Evolutionary conservation across 768 basidiomycete genomes (phyloP), one percentile per base, ranked within the genome.

Genomic region (Thelephora ganbajun): DNA sequence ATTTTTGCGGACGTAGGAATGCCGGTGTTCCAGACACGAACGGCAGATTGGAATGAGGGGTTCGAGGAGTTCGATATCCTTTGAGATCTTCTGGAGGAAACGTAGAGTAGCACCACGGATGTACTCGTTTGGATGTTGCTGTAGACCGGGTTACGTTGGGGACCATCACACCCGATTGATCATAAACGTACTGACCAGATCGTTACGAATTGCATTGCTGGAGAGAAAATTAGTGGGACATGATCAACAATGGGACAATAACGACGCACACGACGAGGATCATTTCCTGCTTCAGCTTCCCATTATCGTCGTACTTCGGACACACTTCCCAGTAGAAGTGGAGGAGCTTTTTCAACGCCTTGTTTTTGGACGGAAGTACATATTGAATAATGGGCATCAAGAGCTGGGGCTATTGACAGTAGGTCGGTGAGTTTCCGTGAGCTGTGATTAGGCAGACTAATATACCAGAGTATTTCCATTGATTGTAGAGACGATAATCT

Each of bases 101-200:
- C 96, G 84, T 33, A 98, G 77, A 11, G 90, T 93, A n/a, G 92
- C 89, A 41, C 96, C 96, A 34, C 96, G 87, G 57, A 99, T 96
- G 63, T 97, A 99, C 70, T 99, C 96, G 58, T 99, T 98, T 7
- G 94, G 93, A 59, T 99, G 96, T 92, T 98, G 93, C 87, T 93
- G 53, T 5, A 37, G 35, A 14, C 14, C 9, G 7, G 22, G n/a
- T 49, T 19, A 19, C 11, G 22, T 19, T 18, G 5, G 43, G 11
- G 20, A 48, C 18, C 20, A n/a, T 48, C 23, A 11, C 16, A 12
- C 13, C 14, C 34, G n/a, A 20, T 16, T 37, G 35, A 35, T 18
- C 16, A 33, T 30, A 33, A 30, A 13, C n/a, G 14, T 7, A 69
- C 86, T 54, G 54, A 92, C 91, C 47, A 98, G 77, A 69, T 99